These are phyloP conservation scores for Rosa rugosa DNA, from an alignment of 306 rosid genomes.

Conservation along the genomic window DNA sequence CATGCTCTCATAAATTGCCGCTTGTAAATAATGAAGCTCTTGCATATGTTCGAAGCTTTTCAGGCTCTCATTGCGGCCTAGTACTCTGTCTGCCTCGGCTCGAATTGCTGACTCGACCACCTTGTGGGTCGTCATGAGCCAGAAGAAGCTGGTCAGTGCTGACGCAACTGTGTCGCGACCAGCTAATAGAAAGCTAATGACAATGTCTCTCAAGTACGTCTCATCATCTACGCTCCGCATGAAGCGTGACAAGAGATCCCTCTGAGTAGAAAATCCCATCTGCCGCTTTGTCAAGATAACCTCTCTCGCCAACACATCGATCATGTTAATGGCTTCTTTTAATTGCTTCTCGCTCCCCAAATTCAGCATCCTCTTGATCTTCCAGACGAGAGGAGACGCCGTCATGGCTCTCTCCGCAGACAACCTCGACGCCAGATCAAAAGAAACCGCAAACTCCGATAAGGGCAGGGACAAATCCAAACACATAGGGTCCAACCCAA, in stretches of 20 bases:
- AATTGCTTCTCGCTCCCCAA: conserved; percentile 63
- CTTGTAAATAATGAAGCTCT: conserved; percentile 61
- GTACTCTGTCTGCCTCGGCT: conserved; percentile 51
- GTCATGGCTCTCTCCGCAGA: conserved; percentile 85
- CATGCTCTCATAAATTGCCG: conserved; percentile 68
- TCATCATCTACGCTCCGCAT: conserved; percentile 65
- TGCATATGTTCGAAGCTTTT: conserved; percentile 42
- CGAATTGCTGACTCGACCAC: conserved; percentile 36
- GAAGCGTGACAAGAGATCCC: conserved; percentile 72
- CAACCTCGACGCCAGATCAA: conserved; percentile 65
- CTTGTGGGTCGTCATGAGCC: conserved; percentile 56
- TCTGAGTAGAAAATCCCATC: conserved; percentile 36
- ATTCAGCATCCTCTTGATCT: conserved; percentile 57
- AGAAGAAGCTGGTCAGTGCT: conserved; percentile 75
- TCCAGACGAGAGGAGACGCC: conserved; percentile 67
- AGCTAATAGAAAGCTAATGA: conserved; percentile 73
- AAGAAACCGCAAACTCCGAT: conserved; percentile 60
- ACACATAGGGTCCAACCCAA: conserved; percentile 75
- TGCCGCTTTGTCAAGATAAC: conserved; percentile 56
- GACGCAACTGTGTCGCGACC: conserved; percentile 89
- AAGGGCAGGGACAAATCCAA: conserved; percentile 56
- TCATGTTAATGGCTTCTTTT: conserved; percentile 35
- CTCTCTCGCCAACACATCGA: conserved; percentile 56
- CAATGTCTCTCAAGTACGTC: conserved; percentile 58
- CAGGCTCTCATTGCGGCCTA: conserved; percentile 30